Evolutionary conservation across 257 asterid genomes (phyloP).

Genomic region (Rehmannia glutinosa): DNA sequence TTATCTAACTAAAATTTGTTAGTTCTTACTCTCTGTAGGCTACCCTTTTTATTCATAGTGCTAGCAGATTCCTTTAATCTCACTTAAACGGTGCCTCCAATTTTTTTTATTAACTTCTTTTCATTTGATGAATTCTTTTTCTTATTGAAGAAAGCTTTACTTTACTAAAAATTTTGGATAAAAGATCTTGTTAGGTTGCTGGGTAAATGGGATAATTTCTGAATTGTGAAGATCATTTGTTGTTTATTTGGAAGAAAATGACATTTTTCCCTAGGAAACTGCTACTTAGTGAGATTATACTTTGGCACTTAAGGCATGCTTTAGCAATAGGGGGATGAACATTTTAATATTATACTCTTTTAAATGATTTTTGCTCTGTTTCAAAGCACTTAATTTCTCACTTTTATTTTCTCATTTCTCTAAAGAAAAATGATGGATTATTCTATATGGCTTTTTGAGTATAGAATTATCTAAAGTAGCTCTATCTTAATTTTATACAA

Average conservation of each 20-base stretch:
- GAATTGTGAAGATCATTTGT: not conserved
- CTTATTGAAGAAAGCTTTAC: not conserved
- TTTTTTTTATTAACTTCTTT: not conserved
- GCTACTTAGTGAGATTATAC: not conserved
- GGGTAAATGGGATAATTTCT: not conserved
- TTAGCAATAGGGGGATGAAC: not conserved
- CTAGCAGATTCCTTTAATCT: not conserved
- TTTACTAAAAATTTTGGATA: not conserved
- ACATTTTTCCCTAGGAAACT: not conserved
- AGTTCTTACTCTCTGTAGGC: conserved; percentile 11
- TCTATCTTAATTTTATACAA: conserved; percentile 17
- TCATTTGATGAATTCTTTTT: not conserved
- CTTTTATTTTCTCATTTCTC: not conserved
- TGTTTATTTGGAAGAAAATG: not conserved
- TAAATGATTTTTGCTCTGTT: not conserved
- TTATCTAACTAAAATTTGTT: not conserved
- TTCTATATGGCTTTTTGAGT: not conserved
- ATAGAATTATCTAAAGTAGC: conserved; percentile 7
- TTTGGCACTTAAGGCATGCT: not conserved
- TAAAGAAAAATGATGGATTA: not conserved
- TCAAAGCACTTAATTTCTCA: not conserved
- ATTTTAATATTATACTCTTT: not conserved
- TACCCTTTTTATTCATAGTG: not conserved
- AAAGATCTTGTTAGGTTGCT: not conserved
- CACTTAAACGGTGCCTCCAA: not conserved